A percentile compares a stretch with the other conserved stretches of the same genome.
These are phyloP conservation scores for Gomphus bonarii DNA, from an alignment of 1,284 basidiomycete genomes.

Conservation along the genomic window DNA sequence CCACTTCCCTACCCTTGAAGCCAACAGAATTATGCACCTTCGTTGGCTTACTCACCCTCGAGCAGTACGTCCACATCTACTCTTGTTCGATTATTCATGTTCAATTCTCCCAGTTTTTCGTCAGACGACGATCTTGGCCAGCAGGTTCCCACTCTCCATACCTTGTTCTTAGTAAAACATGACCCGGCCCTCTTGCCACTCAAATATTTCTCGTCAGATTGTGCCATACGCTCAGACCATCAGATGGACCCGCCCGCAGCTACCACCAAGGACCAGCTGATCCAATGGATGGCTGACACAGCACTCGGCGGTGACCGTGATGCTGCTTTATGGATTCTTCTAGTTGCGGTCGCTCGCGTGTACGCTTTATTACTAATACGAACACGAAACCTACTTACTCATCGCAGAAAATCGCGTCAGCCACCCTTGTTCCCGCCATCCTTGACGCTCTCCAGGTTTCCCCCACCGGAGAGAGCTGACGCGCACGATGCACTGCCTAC, in stretches of 20 bases:
- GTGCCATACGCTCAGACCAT: background rate
- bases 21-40: constrained; percentile 53
- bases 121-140: constrained; percentile 8
- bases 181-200: constrained; percentile 29
- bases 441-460: constrained; percentile 55
- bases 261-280: constrained; percentile 38
- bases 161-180: constrained; percentile 42
- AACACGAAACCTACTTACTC: background rate
- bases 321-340: constrained; percentile 71
- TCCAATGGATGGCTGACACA: constrained; percentile 62
- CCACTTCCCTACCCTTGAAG: constrained; percentile 33
- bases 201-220: constrained; percentile 23
- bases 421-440: constrained; percentile 61
- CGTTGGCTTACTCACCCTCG: constrained; percentile 56
- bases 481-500: constrained; percentile 13
- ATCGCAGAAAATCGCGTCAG: constrained; percentile 52
- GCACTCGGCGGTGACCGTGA: constrained; percentile 55
- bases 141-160: constrained; percentile 49
- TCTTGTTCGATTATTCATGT: background rate
- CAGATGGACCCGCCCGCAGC: constrained; percentile 9
- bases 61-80: constrained; percentile 37
- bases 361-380: constrained; percentile 20
- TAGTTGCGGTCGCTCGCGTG: constrained; percentile 58
- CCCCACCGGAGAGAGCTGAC: constrained; percentile 23
- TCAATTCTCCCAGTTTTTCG: constrained; percentile 5